Base-by-base conservation (phyloP, 139 green algal genomes). In the Chlorella sp. region DNA sequence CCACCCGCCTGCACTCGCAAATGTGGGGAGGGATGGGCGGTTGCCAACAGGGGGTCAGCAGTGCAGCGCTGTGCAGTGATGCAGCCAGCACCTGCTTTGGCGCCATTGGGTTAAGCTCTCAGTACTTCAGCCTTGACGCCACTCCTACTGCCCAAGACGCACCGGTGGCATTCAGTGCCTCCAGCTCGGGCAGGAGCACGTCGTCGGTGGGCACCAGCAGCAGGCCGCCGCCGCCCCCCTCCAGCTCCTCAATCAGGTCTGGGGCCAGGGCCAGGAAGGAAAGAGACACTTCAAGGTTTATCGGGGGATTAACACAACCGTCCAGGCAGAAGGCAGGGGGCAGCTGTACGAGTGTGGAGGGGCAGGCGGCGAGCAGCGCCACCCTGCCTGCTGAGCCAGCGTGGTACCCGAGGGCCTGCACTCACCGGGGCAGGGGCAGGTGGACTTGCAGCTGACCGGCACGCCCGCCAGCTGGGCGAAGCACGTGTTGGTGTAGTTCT, bases 351-450 rank as follows among this genome's bases (percentile, higher is more conserved):
- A n/a, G n/a, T n/a, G n/a, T n/a, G n/a, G n/a, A n/a, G n/a, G n/a
- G n/a, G n/a, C n/a, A n/a, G n/a, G n/a, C n/a, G n/a, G n/a, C n/a
- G n/a, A n/a, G n/a, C n/a, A n/a, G n/a, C n/a, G n/a, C n/a, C n/a
- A n/a, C n/a, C n/a, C 51, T 60, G 15, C 11, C 9, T 60, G 51
- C 51, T 4, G n/a, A 7, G n/a, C n/a, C 41, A 39, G 12, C 1
- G 1, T 36, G 68, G 13, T 13, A 69, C 26, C 4, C n/a, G n/a
- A n/a, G 13, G 11, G 70, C 23, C 18, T 18, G 11, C 3, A 21
- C 70, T 78, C 76, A 82, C 76, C 76, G 30, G 57, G 76, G 76
- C 78, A 84, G 11, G 84, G 76, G 78, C 82, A 87, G 16, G n/a
- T 17, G 13, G 73, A 74, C 17, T 34, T 67, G 70, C 72, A 82